Evolutionary conservation across 345 rosid species (phyloP), one percentile per base, ranked within the genome.

Genomic region (Mangifera indica): DNA sequence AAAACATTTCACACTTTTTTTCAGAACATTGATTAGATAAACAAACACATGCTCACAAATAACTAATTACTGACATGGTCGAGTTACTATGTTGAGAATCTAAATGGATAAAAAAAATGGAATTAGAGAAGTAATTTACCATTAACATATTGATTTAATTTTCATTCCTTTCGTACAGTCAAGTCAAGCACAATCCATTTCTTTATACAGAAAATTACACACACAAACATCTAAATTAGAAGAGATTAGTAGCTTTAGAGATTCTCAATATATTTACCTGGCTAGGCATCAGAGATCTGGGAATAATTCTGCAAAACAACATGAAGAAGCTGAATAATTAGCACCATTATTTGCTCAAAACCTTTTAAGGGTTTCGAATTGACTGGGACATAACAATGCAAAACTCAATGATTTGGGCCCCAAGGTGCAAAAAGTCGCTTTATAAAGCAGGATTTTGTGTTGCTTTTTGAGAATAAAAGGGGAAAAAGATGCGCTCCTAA

Each of bases 231-330:
- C 13, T 10, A 56, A 54, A 55, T 54, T 34, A 51, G 69, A 66
- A 69, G 45, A 4, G 21, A 34, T 22, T 66, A 29, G 3, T 29
- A 45, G 42, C 18, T 58, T 66, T 34, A 2, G 25, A 42, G 60
- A 37, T 61, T 55, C 44, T 11, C 5, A 9, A 58, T 25, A 57
- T 52, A 29, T 72, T 64, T 86, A 91, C 98, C 97, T 92, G 92
- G 84, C 90, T 79, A 4, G 97, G 91, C 95, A 88, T 90, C 29
- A 94, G 82, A 70, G 89, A 80, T 78, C 80, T 91, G 29, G 97
- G 98, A 55, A 93, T 89, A 42, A 93, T 87, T 75, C 98, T 93
- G 93, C 87, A 85, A 75, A 25, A 79, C 46, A 29, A 60, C 24
- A 63, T 4, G 17, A 76, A 29, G 32, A 1, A 60, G 22, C 44